Percentiles rank a stretch among this genome's conserved stretches.
phyloP scores from a whole-genome alignment of 2,329 filamentous ascomycete genomes.

The Periglandula ipomoeae region DNA sequence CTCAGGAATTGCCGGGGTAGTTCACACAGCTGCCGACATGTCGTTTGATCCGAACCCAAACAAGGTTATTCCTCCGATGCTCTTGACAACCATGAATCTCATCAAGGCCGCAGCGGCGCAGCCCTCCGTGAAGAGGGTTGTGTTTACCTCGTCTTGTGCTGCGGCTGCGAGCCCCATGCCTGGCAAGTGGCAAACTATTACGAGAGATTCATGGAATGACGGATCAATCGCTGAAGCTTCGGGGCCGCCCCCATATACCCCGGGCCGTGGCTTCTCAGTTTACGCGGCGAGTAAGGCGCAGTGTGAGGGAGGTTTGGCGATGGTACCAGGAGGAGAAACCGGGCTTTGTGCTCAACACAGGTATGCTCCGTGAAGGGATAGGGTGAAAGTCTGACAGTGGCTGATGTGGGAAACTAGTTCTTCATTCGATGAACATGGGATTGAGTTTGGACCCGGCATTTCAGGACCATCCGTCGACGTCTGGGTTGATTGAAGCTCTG shows the following conservation, averaged over 20 bases:
- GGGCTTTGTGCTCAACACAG: no score
- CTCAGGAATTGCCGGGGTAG: not conserved
- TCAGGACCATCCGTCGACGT: slow-evolving; percentile 13
- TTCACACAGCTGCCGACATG: slow-evolving; percentile 20
- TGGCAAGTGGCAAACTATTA: slow-evolving; percentile 4
- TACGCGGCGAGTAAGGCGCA: no score
- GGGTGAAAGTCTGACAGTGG: no score
- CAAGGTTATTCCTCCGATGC: slow-evolving; percentile 22
- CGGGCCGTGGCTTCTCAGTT: no score
- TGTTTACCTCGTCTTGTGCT: slow-evolving; percentile 28
- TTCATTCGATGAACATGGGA: slow-evolving; percentile 12
- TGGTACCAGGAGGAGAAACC: no score
- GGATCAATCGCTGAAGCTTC: slow-evolving; percentile 21
- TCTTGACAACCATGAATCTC: slow-evolving; percentile 16
- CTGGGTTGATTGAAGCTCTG: slow-evolving; percentile 11
- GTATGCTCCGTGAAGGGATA: no score
- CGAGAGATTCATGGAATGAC: slow-evolving; percentile 26
- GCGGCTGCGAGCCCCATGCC: slow-evolving; percentile 14
- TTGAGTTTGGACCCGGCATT: slow-evolving; percentile 10
- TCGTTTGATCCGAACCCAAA: slow-evolving; percentile 24
- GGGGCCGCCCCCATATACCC: slow-evolving; percentile 20
- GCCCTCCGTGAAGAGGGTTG: slow-evolving; percentile 26
- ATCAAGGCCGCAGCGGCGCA: slow-evolving; percentile 22
- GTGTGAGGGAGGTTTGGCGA: no score
- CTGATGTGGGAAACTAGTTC: not conserved